Base-by-base conservation (phyloP, 306 rosid species). In the Oemleria cerasiformis region DNA sequence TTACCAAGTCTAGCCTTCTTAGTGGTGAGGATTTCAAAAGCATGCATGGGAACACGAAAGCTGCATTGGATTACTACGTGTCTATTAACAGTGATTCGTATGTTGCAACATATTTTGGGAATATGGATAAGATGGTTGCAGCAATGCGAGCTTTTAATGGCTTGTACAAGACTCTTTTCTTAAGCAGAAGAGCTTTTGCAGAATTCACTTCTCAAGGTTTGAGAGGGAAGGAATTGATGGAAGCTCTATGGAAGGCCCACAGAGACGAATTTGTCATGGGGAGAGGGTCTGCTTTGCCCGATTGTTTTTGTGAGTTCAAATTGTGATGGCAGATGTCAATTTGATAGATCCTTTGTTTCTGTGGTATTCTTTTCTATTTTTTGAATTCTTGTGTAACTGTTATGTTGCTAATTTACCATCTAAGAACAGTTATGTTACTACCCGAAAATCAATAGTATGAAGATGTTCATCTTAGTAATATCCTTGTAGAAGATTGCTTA, bases 31-130 rank as follows among this genome's bases (percentile, higher is more conserved):
- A 94, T 77, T 89, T 94, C 82, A 81, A 85, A 54, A 89, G 63
- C 78, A 89, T 94, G 97, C 97, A 94, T 50, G 99, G 97, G 47
- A 94, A 94, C 83, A 91, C 99, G 19, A 94, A 94, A 88, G 97
- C 98, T 40, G 98, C 97, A 17, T 75, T 93, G 88, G 98, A 93
- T 77, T 91, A 93, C 65, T 86, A 83, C 47, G 90, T 94, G 17
- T 94, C 97, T 23, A 88, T 91, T 5, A 86, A 87, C 62, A 94
- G 99, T 74, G 97, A 94, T 85, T 91, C 92, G 0, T 89, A 91
- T 68, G 54, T 91, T 12, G 95, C 97, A 63, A 91, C 96, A 17
- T 94, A 91, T 77, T 91, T 91, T 71, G 97, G 97, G 48, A 94
- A 94, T 80, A 94, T 91, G 99, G 97, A 94, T 70, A 94, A 94